Conservation (phyloP, 441 rosid genomes). For the Gossypium davidsonii region DNA sequence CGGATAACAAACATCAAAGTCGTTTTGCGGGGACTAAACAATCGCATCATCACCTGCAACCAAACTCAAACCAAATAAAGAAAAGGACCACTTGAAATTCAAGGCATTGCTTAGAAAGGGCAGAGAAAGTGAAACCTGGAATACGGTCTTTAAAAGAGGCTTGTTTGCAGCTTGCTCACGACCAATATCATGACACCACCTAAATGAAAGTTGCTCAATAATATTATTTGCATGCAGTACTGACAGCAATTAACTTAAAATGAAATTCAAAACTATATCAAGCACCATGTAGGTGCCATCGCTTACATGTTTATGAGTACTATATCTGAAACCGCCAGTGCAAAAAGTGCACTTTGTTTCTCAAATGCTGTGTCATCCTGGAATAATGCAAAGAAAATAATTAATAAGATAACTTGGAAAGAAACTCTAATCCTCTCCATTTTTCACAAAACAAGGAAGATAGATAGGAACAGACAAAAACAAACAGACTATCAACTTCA, state of each 20-base stretch:
- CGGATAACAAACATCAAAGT: constrained; percentile 97
- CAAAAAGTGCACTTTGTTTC: constrained; percentile 99
- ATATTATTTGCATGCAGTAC: neutral
- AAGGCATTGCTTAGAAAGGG: neutral
- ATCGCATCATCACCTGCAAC: constrained; percentile 94
- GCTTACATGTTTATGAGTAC: constrained; percentile 96
- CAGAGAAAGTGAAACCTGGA: constrained; percentile 54
- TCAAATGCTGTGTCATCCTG: constrained; percentile 99
- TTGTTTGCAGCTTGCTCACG: constrained; percentile 99
- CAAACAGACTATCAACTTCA: neutral
- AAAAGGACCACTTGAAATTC: neutral
- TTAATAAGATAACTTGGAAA: constrained; percentile 2
- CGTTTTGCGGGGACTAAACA: constrained; percentile 98
- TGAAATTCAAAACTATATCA: neutral
- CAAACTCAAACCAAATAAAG: constrained; percentile 10
- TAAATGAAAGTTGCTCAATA: constrained; percentile 20
- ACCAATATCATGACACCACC: constrained; percentile 99
- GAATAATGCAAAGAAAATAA: constrained; percentile 16
- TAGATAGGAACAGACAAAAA: neutral
- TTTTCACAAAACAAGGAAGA: neutral
- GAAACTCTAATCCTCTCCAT: neutral
- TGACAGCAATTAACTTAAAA: neutral
- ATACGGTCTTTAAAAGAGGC: constrained; percentile 88
- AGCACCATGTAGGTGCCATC: constrained; percentile 3
- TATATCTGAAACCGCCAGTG: constrained; percentile 95